phyloP scores from a whole-genome alignment of 2,329 filamentous ascomycete species.

The Diaporthe citrichinensis region DNA sequence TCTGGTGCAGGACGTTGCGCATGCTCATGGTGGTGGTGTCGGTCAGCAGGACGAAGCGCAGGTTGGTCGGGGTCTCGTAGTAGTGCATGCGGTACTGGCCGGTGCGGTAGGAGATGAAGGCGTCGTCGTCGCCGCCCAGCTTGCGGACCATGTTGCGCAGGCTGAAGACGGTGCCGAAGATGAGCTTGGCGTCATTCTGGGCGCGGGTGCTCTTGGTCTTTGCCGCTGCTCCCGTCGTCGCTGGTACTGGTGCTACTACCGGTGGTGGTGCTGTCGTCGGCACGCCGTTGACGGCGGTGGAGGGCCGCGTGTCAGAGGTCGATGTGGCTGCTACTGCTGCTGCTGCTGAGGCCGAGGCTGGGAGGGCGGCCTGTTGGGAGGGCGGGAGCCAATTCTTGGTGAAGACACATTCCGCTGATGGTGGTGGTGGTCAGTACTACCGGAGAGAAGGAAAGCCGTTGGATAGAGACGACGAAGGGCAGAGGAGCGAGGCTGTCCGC shows the following conservation, averaged over 20 bases:
- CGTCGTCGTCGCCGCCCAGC: slow-evolving; percentile 92
- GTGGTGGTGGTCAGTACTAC: slow-evolving; percentile 37
- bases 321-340: slow-evolving; percentile 53
- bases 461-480: too few species aligned
- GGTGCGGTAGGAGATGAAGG: slow-evolving; percentile 94
- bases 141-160: slow-evolving; percentile 97
- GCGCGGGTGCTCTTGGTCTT: slow-evolving; percentile 45
- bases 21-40: slow-evolving; percentile 91
- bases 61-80: slow-evolving; percentile 96
- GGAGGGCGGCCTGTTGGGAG: slow-evolving; percentile 54
- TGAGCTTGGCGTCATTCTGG: slow-evolving; percentile 90
- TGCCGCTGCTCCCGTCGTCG: slow-evolving; percentile 24
- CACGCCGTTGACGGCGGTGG: slow-evolving; percentile 38
- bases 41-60: slow-evolving; percentile 97
- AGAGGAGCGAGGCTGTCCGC: too few species aligned
- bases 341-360: slow-evolving; percentile 49
- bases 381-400: slow-evolving; percentile 83
- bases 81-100: slow-evolving; percentile 98
- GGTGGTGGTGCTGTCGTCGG: slow-evolving; percentile 41
- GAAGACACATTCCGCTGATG: slow-evolving; percentile 95
- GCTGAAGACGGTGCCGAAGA: slow-evolving; percentile 97
- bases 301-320: slow-evolving; percentile 54
- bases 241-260: slow-evolving; percentile 6
- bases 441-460: neutral
- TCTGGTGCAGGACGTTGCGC: slow-evolving; percentile 95